These are phyloP conservation scores for Pontederia crassipes DNA, from an alignment of 176 grass and related monocot genomes.

Conservation along the genomic window DNA sequence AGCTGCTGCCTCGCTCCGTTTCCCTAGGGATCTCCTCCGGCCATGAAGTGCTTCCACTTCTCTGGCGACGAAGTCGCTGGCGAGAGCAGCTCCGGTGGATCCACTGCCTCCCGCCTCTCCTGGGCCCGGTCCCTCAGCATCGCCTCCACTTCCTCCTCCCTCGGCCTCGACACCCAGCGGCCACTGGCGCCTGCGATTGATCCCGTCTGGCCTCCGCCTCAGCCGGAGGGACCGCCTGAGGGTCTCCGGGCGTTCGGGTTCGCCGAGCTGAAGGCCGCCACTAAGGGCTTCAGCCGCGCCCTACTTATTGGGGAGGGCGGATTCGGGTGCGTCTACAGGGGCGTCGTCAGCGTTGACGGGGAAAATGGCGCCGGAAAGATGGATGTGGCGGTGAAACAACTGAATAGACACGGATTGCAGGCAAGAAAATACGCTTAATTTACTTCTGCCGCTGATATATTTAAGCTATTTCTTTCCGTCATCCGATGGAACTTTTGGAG, in stretches of 20 bases:
- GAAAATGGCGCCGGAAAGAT: neutral
- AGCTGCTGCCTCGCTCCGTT: too few species aligned
- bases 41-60: constrained; percentile 21
- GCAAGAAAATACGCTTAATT: neutral
- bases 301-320: constrained; percentile 16
- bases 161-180: neutral
- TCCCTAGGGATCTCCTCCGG: neutral
- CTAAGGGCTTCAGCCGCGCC: constrained; percentile 10
- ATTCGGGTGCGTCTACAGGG: constrained; percentile 16
- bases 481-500: too few species aligned
- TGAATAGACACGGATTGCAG: constrained; percentile 17
- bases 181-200: neutral
- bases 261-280: constrained; percentile 14
- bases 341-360: constrained; percentile 1
- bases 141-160: neutral
- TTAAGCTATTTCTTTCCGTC: too few species aligned
- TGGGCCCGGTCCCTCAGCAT: constrained; percentile 15
- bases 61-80: neutral
- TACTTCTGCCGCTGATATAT: neutral
- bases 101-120: constrained; percentile 12
- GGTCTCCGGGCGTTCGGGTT: constrained; percentile 7
- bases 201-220: neutral
- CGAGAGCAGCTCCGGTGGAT: neutral
- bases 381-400: constrained; percentile 14
- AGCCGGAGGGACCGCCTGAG: neutral